Percentiles rank a stretch among this genome's conserved stretches.
Evolutionary conservation across 2,329 filamentous ascomycete genomes (phyloP).

Genomic region (Plenodomus tracheiphilus): DNA sequence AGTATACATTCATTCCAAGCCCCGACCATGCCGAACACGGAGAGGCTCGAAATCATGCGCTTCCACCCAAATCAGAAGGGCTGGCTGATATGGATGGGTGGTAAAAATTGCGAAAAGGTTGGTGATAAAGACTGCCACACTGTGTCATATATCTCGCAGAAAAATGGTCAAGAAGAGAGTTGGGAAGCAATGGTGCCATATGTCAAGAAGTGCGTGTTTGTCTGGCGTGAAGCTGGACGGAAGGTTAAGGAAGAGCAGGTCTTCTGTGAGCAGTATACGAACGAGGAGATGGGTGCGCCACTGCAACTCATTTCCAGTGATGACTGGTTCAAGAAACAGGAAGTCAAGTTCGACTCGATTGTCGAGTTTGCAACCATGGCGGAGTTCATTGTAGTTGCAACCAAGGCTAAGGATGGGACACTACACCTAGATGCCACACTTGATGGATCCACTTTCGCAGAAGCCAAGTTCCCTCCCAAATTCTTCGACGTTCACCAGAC

Average conservation of each 20-base stretch:
- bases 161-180: slow-evolving; percentile 66
- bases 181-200: slow-evolving; percentile 78
- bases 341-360: slow-evolving; percentile 69
- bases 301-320: slow-evolving; percentile 75
- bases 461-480: slow-evolving; percentile 82
- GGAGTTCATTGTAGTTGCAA: slow-evolving; percentile 91
- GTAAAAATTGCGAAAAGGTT: slow-evolving; percentile 64
- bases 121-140: slow-evolving; percentile 64
- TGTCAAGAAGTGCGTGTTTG: slow-evolving; percentile 84
- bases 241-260: slow-evolving; percentile 65
- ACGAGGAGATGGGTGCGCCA: slow-evolving; percentile 65
- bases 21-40: slow-evolving; percentile 61
- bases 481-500: slow-evolving; percentile 77
- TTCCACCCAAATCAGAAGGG: slow-evolving; percentile 83
- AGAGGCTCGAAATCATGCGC: slow-evolving; percentile 59
- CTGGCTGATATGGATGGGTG: slow-evolving; percentile 90
- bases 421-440: slow-evolving; percentile 81
- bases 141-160: slow-evolving; percentile 74
- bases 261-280: slow-evolving; percentile 65
- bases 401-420: slow-evolving; percentile 65
- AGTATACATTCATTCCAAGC: slow-evolving; percentile 75
- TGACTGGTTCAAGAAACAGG: slow-evolving; percentile 73
- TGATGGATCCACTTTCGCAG: slow-evolving; percentile 79
- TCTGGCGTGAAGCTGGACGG: slow-evolving; percentile 62
- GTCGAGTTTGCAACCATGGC: slow-evolving; percentile 91